Evolutionary conservation across 768 basidiomycete genomes (phyloP), one percentile per base, ranked within the genome.

Genomic region (Chalciporus chontae): DNA sequence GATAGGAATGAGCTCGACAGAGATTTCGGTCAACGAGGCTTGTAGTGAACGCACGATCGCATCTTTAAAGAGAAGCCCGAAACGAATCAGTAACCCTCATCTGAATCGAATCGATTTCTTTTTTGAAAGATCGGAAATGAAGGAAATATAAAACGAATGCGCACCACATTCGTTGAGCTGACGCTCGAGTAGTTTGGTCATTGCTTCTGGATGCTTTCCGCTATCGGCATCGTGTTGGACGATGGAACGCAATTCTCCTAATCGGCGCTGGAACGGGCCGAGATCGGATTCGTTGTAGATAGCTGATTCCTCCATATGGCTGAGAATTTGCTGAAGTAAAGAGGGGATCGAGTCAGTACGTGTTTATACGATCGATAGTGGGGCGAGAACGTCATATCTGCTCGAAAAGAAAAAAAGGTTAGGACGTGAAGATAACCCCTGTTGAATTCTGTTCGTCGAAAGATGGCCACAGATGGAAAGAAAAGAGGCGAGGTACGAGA

Each of bases 251-350:
- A 99, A 77, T 54, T 94, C 88, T 21, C 76, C 73, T 44, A 98
- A 70, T 51, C 96, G 84, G 55, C 79, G 77, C 49, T 85, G 82
- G 71, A 97, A 98, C 2, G 96, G 94, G 24, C 78, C 77, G 26
- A 98, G 84, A 71, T 96, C 92, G 19, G 84, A 72, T 63, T 94
- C 90, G 57, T 92, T 97, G 70, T 97, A 98, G 40, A 92, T 85
- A 6, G 87, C 87, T 1, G 91, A 93, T 66, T 99, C 96, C 68
- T 94, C 90, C 87, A 97, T 90, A 65, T 94, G 91, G 64, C 87
- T 85, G 41, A 95, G 78, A 32, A 96, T 87, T 93, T 94, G 88
- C 91, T 95, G 73, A 50, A 59, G 51, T 50, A 59, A 57, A 58
- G 60, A 44, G 39, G 43, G 45, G 40, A 51, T 45, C 42, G 45